A percentile compares a stretch with the other conserved stretches of the same genome.
Conservation (phyloP, 441 rosid species). For the Mallotus repandus region DNA sequence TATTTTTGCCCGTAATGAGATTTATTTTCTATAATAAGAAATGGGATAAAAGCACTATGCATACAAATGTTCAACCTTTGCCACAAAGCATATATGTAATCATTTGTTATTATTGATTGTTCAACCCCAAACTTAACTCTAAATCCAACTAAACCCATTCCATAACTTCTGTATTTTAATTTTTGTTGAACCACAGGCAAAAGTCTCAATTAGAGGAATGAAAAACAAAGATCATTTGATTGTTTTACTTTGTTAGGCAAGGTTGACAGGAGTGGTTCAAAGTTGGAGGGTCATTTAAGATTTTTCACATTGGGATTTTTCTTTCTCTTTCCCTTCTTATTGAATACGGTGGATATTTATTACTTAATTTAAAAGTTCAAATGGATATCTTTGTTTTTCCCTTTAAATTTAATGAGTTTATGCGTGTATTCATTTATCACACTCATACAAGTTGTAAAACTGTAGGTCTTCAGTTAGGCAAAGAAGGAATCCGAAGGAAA, state of each 20-base stretch:
- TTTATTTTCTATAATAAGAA: too few species aligned
- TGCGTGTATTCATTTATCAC: background rate
- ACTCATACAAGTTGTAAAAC: constrained; percentile 3
- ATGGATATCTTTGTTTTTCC: background rate
- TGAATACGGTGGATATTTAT: background rate
- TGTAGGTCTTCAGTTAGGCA: constrained; percentile 75
- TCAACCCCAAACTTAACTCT: background rate
- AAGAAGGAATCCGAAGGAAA: constrained; percentile 90
- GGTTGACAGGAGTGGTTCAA: background rate
- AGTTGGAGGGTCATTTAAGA: background rate
- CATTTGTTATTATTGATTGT: background rate
- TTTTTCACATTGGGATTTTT: background rate
- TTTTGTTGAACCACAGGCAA: background rate
- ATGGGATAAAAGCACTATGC: too few species aligned
- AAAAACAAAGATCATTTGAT: background rate
- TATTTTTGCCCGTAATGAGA: background rate
- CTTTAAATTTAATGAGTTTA: background rate
- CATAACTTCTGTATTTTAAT: background rate
- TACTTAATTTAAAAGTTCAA: too few species aligned
- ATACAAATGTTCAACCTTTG: background rate
- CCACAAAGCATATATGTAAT: background rate
- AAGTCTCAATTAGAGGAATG: background rate
- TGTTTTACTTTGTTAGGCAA: background rate
- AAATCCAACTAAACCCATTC: background rate
- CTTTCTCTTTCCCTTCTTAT: background rate